Evolutionary conservation across 1,284 basidiomycete species (phyloP).

Genomic region (Afroboletus lepidellus): DNA sequence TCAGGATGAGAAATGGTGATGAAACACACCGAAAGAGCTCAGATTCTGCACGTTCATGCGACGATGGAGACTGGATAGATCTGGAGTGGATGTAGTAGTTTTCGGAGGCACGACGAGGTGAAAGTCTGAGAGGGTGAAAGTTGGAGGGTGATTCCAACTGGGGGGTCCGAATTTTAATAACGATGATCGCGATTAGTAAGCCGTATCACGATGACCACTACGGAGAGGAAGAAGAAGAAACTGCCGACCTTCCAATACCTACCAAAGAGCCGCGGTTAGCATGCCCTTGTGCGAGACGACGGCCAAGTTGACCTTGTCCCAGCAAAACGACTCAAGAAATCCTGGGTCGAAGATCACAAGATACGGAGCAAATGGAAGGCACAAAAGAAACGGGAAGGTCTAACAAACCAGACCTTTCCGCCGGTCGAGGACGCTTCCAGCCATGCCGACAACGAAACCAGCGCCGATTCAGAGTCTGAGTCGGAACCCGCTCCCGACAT

Average conservation of each 20-base stretch:
- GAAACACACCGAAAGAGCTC: slow-evolving; percentile 66
- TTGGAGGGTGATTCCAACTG: slow-evolving; percentile 15
- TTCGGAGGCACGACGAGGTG: slow-evolving; percentile 34
- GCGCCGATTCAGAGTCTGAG: background rate
- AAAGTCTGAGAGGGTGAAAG: slow-evolving; percentile 21
- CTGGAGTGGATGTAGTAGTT: slow-evolving; percentile 47
- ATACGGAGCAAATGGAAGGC: slow-evolving; percentile 75
- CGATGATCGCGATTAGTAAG: slow-evolving; percentile 28
- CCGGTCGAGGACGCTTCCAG: slow-evolving; percentile 1
- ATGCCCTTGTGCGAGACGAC: background rate
- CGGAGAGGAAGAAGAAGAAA: slow-evolving; percentile 40
- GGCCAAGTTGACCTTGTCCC: slow-evolving; percentile 13
- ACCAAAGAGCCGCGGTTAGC: slow-evolving; percentile 59
- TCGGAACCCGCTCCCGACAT: background rate
- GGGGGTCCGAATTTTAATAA: slow-evolving; percentile 28
- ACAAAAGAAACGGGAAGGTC: slow-evolving; percentile 64
- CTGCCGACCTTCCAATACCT: slow-evolving; percentile 72
- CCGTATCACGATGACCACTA: slow-evolving; percentile 16
- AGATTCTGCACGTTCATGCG: slow-evolving; percentile 93
- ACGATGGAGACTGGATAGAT: slow-evolving; percentile 46
- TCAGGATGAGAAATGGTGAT: slow-evolving; percentile 28
- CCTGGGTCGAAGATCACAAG: slow-evolving; percentile 72
- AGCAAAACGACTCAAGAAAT: slow-evolving; percentile 73
- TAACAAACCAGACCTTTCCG: slow-evolving; percentile 19
- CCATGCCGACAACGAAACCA: slow-evolving; percentile 10